These are phyloP conservation scores for Dactylellina sp. DNA, from an alignment of 2,329 filamentous ascomycete species.

Conservation along the genomic window DNA sequence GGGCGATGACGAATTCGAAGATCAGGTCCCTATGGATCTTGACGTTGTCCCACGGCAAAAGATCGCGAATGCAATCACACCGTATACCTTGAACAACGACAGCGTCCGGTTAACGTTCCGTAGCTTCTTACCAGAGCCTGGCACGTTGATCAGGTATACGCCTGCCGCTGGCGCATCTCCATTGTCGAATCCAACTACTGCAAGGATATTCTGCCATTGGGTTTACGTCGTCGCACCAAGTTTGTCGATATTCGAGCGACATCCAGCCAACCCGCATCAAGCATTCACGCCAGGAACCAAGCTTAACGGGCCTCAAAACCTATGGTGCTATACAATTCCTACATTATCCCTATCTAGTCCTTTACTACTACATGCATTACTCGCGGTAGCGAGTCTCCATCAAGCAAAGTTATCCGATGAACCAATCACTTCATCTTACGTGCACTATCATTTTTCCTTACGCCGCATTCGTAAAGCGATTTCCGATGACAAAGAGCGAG, in stretches of 20 bases:
- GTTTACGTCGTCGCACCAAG: constrained; percentile 87
- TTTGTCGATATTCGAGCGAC: constrained; percentile 87
- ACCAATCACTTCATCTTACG: constrained; percentile 82
- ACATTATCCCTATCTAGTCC: constrained; percentile 84
- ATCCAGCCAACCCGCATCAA: constrained; percentile 74
- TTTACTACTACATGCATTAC: constrained; percentile 88
- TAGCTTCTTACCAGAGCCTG: constrained; percentile 66
- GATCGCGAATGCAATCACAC: constrained; percentile 62
- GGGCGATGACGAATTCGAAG: constrained; percentile 62
- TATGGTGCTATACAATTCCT: constrained; percentile 82
- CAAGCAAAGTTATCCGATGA: constrained; percentile 83
- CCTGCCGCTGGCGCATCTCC: constrained; percentile 76
- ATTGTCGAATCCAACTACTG: constrained; percentile 81
- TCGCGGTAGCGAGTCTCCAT: constrained; percentile 86
- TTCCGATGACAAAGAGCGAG: constrained; percentile 74
- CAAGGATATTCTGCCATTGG: constrained; percentile 89
- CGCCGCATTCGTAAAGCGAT: constrained; percentile 82
- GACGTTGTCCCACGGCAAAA: constrained; percentile 63
- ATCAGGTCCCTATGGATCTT: constrained; percentile 61
- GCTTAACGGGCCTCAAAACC: constrained; percentile 63
- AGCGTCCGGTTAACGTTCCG: constrained; percentile 67
- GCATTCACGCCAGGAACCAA: constrained; percentile 59
- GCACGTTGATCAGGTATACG: constrained; percentile 72
- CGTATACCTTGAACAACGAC: constrained; percentile 67
- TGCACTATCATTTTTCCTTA: constrained; percentile 90